These are phyloP conservation scores for Canavalia gladiata DNA, from an alignment of 306 rosid species.

Conservation along the genomic window DNA sequence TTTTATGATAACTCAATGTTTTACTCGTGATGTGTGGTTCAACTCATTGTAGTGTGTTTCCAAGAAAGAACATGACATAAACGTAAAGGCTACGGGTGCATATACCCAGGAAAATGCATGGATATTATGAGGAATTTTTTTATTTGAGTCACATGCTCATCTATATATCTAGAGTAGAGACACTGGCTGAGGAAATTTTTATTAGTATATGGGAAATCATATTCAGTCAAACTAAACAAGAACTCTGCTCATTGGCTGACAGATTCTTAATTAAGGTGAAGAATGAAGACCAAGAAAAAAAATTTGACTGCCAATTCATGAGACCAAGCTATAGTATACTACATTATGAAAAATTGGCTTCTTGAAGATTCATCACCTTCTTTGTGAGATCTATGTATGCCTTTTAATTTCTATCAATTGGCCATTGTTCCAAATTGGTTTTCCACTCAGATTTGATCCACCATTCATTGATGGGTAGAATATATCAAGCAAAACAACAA, in stretches of 20 bases:
- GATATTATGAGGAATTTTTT: conserved; percentile 28
- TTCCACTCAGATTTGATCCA: conserved; percentile 33
- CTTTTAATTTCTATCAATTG: background rate
- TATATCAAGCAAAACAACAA: background rate
- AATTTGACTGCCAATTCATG: conserved; percentile 32
- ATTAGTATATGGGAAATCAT: background rate
- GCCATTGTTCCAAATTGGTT: conserved; percentile 14
- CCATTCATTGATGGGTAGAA: conserved; percentile 33
- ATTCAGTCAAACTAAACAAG: conserved; percentile 41
- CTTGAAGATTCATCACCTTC: conserved; percentile 23
- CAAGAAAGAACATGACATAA: conserved; percentile 44
- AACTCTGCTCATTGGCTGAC: conserved; percentile 17
- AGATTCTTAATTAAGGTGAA: background rate
- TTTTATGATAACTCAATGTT: background rate
- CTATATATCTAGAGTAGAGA: conserved; percentile 23
- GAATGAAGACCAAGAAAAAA: conserved; percentile 18
- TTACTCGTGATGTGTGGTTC: conserved; percentile 7
- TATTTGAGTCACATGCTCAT: conserved; percentile 21
- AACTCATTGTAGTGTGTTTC: conserved; percentile 31
- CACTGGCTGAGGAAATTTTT: background rate
- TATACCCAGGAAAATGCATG: conserved; percentile 32
- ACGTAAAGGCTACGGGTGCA: conserved; percentile 32
- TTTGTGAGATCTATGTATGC: background rate
- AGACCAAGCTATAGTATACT: background rate
- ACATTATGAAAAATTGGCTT: conserved; percentile 13